Evolutionary conservation across 139 green algal species (phyloP), one percentile per base, ranked within the genome.

Genomic region (Parachlorella kessleri): DNA sequence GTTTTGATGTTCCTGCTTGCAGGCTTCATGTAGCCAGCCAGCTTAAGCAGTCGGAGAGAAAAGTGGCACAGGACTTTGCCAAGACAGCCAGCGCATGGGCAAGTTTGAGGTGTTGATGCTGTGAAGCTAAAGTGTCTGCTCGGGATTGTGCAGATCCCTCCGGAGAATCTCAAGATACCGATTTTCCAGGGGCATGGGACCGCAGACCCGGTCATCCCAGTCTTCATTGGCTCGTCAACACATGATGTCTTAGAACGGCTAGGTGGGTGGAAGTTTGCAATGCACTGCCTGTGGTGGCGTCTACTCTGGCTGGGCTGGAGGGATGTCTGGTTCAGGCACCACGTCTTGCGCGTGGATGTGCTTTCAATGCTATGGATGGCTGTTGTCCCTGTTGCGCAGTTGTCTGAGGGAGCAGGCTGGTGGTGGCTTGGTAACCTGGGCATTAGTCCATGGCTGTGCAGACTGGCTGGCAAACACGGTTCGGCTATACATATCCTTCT

Each of bases 171-270:
- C 21, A n/a, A 63, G 10, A 18, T 88, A 3, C 82, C 84, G 2
- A 74, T 89, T 37, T 85, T 89, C 36, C 36, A 75, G 23, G 82
- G 82, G 10, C 84, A 89, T 68, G 84, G 84, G 40, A 59, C 40
- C 24, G 75, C 64, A 5, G 84, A 89, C 80, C 76, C 69, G n/a
- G 38, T 89, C 2, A 81, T 89, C 23, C 84, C 84, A 2, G 37
- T 72, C 1, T 6, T 74, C 26, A 63, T 81, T 8, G 82, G 70
- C 4, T 70, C 65, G 42, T 55, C 63, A 9, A 82, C 77, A 7
- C 73, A 79, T 30, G 63, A 73, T 38, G 32, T 77, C 23, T 2
- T 18, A 55, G 33, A 76, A 32, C 55, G 9, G 21, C 32, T 36
- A 30, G 42, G 69, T 30, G 24, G 10, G 24, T 7, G 8, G 7